phyloP scores from a whole-genome alignment of 805 yeast species.

The Yamadazyma takamatsuzukensis region DNA sequence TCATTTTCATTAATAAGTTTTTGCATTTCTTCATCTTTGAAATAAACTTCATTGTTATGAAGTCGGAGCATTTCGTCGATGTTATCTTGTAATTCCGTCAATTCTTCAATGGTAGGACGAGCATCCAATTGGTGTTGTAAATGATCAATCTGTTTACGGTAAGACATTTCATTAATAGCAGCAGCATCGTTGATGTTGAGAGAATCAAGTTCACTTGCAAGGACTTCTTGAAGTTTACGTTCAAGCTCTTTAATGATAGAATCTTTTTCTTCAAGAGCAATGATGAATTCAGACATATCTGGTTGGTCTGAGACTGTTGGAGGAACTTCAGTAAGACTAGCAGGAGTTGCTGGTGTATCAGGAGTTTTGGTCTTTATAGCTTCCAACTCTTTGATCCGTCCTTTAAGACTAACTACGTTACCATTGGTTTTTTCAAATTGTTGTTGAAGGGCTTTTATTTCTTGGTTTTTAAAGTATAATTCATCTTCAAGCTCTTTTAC shows the following conservation, averaged over 20 bases:
- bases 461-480: constrained; percentile 13
- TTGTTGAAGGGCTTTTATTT: constrained; percentile 13
- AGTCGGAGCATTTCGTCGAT: constrained; percentile 40
- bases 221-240: constrained; percentile 9
- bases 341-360: no score
- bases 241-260: constrained; percentile 9
- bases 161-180: constrained; percentile 10
- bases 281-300: no score
- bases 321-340: no score
- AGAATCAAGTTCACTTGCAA: constrained; percentile 9
- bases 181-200: constrained; percentile 13
- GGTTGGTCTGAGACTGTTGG: no score
- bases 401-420: constrained; percentile 8
- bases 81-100: constrained; percentile 40
- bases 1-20: constrained; percentile 17
- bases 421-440: constrained; percentile 11
- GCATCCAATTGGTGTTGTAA: constrained; percentile 29
- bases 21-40: constrained; percentile 23
- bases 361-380: neutral
- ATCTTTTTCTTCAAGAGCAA: constrained; percentile 4
- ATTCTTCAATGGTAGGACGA: constrained; percentile 41
- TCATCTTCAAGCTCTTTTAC: constrained; percentile 8
- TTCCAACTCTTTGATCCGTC: constrained; percentile 8
- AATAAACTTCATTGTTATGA: constrained; percentile 31
- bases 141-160: constrained; percentile 19